phyloP scores from a whole-genome alignment of 106 monocot species.

The Apostasia shenzhenica region DNA sequence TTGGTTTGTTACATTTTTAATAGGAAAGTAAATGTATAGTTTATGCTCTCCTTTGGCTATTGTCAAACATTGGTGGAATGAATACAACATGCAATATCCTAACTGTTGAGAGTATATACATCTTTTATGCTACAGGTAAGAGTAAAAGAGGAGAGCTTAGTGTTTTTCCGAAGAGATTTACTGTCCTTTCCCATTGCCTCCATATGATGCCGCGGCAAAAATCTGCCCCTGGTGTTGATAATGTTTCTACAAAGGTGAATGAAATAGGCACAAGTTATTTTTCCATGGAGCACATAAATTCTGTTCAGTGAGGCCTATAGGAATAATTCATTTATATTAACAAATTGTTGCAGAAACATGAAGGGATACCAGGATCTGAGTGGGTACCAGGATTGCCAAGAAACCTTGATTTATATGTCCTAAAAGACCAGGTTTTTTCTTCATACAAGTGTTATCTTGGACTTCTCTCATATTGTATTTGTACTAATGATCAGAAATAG shows the following conservation, averaged over 20 bases:
- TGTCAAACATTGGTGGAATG: too few relatives aligned
- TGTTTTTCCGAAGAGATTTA: conserved; percentile 68
- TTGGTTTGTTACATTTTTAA: too few relatives aligned
- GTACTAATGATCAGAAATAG: too few relatives aligned
- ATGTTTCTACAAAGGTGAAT: conserved; percentile 33
- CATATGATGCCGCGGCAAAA: conserved; percentile 97
- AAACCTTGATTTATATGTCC: conserved; percentile 75
- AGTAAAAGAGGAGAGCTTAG: conserved; percentile 92
- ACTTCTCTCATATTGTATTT: too few relatives aligned
- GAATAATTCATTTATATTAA: too few relatives aligned
- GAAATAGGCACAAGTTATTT: neutral
- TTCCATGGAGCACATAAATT: too few relatives aligned
- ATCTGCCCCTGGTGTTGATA: conserved; percentile 31
- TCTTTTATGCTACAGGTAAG: conserved; percentile 46
- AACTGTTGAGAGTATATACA: too few relatives aligned
- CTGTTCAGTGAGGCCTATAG: too few relatives aligned
- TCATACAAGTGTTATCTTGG: neutral
- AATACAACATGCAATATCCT: too few relatives aligned
- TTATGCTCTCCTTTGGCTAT: too few relatives aligned
- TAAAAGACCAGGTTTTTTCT: conserved; percentile 79
- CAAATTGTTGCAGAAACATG: conserved; percentile 34
- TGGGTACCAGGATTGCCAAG: conserved; percentile 86
- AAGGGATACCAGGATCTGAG: conserved; percentile 15
- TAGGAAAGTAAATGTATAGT: too few relatives aligned
- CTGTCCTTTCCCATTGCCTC: conserved; percentile 85